Conservation (phyloP, 2,329 filamentous ascomycete species). For the Epichloe baconii region DNA sequence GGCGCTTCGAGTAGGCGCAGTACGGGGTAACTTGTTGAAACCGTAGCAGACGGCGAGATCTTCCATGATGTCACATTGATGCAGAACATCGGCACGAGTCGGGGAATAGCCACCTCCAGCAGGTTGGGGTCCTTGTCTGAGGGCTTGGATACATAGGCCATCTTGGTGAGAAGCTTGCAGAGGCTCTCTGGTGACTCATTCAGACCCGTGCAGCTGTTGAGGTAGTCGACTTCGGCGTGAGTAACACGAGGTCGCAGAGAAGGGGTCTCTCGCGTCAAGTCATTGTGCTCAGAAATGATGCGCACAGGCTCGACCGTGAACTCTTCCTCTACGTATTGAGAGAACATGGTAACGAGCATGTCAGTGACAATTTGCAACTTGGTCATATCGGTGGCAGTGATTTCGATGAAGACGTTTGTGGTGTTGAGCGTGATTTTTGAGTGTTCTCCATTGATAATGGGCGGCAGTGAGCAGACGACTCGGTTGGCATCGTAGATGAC, state of each 20-base stretch:
- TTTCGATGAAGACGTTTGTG: constrained; percentile 91
- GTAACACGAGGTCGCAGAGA: constrained; percentile 64
- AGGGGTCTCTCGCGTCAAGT: constrained; percentile 62
- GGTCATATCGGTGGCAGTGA: constrained; percentile 88
- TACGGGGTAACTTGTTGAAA: constrained; percentile 87
- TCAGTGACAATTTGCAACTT: constrained; percentile 94
- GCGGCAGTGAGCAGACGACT: constrained; percentile 81
- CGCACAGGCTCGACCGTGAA: constrained; percentile 92
- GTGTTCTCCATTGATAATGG: constrained; percentile 95
- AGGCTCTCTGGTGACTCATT: constrained; percentile 60
- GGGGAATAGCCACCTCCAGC: constrained; percentile 77
- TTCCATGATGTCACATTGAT: constrained; percentile 98
- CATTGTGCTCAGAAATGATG: constrained; percentile 85
- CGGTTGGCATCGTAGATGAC: constrained; percentile 87
- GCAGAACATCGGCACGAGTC: constrained; percentile 85
- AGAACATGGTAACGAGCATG: constrained; percentile 97
- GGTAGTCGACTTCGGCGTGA: constrained; percentile 79
- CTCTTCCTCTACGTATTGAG: constrained; percentile 70
- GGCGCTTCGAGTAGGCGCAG: constrained; percentile 72
- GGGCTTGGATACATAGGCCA: constrained; percentile 74
- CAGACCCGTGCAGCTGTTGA: constrained; percentile 86
- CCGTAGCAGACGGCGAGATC: constrained; percentile 94
- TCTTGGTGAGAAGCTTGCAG: constrained; percentile 70
- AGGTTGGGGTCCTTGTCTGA: constrained; percentile 56
- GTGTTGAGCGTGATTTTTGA: constrained; percentile 91